These are phyloP conservation scores for Rosa multiflora DNA, from an alignment of 306 rosid species.

Conservation along the genomic window DNA sequence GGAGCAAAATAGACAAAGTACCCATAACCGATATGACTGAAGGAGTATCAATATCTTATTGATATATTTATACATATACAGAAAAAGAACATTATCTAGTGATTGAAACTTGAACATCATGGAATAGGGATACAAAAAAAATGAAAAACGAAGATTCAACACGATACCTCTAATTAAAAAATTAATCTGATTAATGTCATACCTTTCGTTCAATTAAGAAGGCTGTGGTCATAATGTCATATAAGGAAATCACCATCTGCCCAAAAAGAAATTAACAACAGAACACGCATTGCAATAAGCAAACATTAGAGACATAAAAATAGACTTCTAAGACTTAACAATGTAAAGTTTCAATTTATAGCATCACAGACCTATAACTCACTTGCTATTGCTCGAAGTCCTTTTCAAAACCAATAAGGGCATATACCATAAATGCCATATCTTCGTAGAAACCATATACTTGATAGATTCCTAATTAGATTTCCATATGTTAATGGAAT, in stretches of 20 bases:
- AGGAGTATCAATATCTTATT: neutral
- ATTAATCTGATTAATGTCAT: neutral
- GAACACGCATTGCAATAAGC: neutral
- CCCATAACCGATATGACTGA: neutral
- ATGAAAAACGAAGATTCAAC: neutral
- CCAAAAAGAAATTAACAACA: neutral
- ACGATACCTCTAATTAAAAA: neutral
- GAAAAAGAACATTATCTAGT: neutral
- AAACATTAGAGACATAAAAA: neutral
- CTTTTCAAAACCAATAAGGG: neutral
- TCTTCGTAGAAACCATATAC: neutral
- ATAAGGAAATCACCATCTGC: neutral
- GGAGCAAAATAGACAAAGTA: neutral
- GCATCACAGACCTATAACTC: neutral
- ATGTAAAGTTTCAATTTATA: neutral
- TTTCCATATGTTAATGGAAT: neutral
- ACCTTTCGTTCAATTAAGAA: neutral
- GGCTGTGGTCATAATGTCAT: neutral
- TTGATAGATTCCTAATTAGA: neutral
- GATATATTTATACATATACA: too few species aligned
- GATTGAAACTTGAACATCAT: neutral
- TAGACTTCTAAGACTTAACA: neutral
- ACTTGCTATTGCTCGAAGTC: neutral
- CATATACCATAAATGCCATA: neutral
- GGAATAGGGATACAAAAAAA: neutral